Percentiles rank a stretch among this genome's conserved stretches.
Conservation (phyloP, 441 rosid genomes). For the Pelargonium australe region DNA sequence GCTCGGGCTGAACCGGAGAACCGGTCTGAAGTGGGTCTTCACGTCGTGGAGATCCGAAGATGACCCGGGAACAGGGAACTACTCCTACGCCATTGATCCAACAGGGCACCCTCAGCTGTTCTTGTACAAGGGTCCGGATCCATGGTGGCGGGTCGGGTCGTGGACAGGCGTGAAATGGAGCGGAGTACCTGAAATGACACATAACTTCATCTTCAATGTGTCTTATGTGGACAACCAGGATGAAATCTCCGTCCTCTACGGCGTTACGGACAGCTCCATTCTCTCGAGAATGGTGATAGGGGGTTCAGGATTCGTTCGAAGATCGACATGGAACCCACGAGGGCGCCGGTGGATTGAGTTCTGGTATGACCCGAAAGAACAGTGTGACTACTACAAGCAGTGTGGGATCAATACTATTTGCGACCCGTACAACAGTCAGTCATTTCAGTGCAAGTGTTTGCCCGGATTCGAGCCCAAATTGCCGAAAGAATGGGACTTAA, state of each 20-base stretch:
- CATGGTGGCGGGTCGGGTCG: slow-evolving; percentile 47
- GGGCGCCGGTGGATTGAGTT: slow-evolving; percentile 37
- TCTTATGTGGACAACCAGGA: slow-evolving; percentile 18
- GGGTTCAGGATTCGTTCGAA: slow-evolving; percentile 16
- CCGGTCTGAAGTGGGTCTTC: slow-evolving; percentile 26
- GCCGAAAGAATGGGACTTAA: slow-evolving; percentile 37
- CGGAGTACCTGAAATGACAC: slow-evolving; percentile 45
- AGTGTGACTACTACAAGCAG: slow-evolving; percentile 43
- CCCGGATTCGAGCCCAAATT: slow-evolving; percentile 62
- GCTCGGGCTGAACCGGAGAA: slow-evolving; percentile 36
- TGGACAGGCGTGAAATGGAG: slow-evolving; percentile 62
- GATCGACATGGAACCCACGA: slow-evolving; percentile 40
- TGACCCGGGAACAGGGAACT: slow-evolving; percentile 52
- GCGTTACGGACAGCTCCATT: slow-evolving; percentile 8
- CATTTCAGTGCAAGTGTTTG: slow-evolving; percentile 49
- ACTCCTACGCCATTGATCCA: slow-evolving; percentile 32
- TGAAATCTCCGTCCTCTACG: slow-evolving; percentile 22
- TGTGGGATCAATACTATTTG: slow-evolving; percentile 61
- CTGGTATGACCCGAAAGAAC: slow-evolving; percentile 46
- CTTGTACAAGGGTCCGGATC: slow-evolving; percentile 34
- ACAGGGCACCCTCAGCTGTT: slow-evolving; percentile 45
- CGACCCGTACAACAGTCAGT: slow-evolving; percentile 26
- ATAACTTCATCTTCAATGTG: slow-evolving; percentile 8
- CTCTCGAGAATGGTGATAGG: slow-evolving; percentile 23
- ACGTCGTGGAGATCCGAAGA: slow-evolving; percentile 52